A percentile compares a stretch with the other conserved stretches of the same genome.
phyloP scores from a whole-genome alignment of 225 moss, liverwort and hornwort species.

The Bryum argenteum region DNA sequence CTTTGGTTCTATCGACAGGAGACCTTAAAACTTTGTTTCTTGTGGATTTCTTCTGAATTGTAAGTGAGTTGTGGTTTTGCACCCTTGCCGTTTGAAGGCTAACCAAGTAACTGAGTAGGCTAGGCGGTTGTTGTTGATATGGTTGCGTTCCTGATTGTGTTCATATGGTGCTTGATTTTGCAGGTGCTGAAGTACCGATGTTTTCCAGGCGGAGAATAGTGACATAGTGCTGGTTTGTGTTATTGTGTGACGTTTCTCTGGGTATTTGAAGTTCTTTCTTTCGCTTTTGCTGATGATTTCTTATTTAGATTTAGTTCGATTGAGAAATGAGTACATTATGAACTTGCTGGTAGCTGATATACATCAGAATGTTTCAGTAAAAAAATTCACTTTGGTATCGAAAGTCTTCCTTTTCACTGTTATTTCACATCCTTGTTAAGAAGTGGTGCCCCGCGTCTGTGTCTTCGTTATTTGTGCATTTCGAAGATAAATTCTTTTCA shows the following conservation, averaged over 20 bases:
- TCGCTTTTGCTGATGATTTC: neutral
- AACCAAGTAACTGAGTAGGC: neutral
- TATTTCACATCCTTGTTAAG: too few species aligned
- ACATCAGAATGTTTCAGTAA: conserved; percentile 12
- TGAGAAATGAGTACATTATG: conserved; percentile 21
- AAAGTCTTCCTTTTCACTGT: too few species aligned
- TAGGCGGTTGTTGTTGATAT: neutral
- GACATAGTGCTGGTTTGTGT: neutral
- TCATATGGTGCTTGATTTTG: neutral
- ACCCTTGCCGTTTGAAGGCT: neutral
- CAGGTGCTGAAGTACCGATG: conserved; percentile 21
- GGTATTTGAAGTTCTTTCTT: conserved; percentile 6
- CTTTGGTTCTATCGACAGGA: too few species aligned
- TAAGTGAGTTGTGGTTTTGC: too few species aligned
- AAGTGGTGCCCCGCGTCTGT: too few species aligned
- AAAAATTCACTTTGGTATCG: too few species aligned
- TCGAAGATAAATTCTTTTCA: too few species aligned
- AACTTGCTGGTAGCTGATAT: conserved; percentile 13
- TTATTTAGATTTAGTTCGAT: conserved; percentile 22
- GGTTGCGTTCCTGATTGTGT: neutral
- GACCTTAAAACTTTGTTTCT: too few species aligned
- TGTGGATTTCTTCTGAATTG: too few species aligned
- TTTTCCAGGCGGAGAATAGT: neutral
- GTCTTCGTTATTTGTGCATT: too few species aligned
- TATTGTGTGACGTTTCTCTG: neutral